A percentile compares a stretch with the other conserved stretches of the same genome.
phyloP scores from a whole-genome alignment of 495 filamentous ascomycete species.

The Podospora pseudocomata region DNA sequence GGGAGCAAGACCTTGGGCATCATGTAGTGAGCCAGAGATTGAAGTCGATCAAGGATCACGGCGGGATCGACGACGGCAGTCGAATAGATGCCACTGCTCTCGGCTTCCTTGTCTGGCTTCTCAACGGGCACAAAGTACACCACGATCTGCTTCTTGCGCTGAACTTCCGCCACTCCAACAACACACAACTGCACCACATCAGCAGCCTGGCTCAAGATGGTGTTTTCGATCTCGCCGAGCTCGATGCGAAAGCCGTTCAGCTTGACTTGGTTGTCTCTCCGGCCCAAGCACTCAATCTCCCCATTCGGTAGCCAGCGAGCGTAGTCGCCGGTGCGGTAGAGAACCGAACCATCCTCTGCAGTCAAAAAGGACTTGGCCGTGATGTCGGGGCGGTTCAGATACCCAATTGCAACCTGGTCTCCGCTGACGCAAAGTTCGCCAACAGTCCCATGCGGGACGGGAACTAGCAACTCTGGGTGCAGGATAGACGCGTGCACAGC shows the following conservation, averaged over 20 bases:
- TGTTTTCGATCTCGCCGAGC: slow-evolving; percentile 49
- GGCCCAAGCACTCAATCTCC: slow-evolving; percentile 47
- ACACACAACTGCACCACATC: too few relatives aligned
- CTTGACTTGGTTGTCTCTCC: slow-evolving; percentile 50
- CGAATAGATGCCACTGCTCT: too few relatives aligned
- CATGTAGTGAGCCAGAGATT: too few relatives aligned
- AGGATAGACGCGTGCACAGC: slow-evolving; percentile 69
- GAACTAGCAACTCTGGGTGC: slow-evolving; percentile 22
- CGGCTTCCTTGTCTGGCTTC: too few relatives aligned
- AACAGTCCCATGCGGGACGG: slow-evolving; percentile 20
- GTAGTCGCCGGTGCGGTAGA: slow-evolving; percentile 55
- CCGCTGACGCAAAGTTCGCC: slow-evolving; percentile 46
- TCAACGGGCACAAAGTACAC: too few relatives aligned
- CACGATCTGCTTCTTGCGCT: too few relatives aligned
- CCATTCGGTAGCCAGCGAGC: slow-evolving; percentile 44
- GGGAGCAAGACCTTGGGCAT: too few relatives aligned
- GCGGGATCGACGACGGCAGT: too few relatives aligned
- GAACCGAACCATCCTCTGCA: too few relatives aligned
- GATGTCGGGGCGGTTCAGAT: slow-evolving; percentile 29
- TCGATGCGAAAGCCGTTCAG: slow-evolving; percentile 51
- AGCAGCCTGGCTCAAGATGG: slow-evolving; percentile 26
- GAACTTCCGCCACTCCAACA: too few relatives aligned
- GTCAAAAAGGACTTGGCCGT: too few relatives aligned
- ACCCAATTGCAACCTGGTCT: slow-evolving; percentile 36
- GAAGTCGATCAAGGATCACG: too few relatives aligned